Percentiles rank a stretch among this genome's conserved stretches.
Conservation (phyloP, 768 basidiomycete species). For the Agaricus subrufescens region DNA sequence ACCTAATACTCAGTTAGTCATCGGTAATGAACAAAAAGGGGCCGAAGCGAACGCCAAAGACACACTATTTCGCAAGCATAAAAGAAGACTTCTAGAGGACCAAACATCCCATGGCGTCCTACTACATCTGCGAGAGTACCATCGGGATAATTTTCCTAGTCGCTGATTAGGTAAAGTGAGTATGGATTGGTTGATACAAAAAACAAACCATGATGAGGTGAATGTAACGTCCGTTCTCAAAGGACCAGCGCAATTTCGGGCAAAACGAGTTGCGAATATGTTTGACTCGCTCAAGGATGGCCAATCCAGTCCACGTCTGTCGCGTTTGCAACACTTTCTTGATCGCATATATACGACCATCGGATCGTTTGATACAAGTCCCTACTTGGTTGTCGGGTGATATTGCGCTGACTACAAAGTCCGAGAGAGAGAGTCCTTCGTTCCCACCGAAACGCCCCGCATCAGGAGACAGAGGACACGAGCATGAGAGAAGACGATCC, state of each 20-base stretch:
- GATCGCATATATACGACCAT: slow-evolving; percentile 8
- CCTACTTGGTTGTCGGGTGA: not conserved
- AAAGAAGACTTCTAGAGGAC: slow-evolving; percentile 30
- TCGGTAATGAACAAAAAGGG: not conserved
- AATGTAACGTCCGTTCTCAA: slow-evolving; percentile 1
- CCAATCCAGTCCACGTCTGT: slow-evolving; percentile 5
- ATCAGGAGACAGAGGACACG: not conserved
- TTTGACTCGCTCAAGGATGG: slow-evolving; percentile 1
- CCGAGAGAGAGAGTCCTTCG: not conserved
- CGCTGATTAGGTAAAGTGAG: not conserved
- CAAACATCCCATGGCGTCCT: slow-evolving; percentile 26
- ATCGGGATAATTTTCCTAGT: slow-evolving; percentile 28
- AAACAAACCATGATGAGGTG: slow-evolving; percentile 6
- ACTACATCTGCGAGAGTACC: slow-evolving; percentile 27
- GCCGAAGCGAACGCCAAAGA: not conserved
- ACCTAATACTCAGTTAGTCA: slow-evolving; percentile 19
- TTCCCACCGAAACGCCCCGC: not conserved
- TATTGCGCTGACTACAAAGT: not conserved
- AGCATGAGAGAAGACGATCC: not conserved
- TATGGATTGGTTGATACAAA: not conserved
- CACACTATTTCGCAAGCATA: slow-evolving; percentile 49
- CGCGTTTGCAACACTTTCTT: slow-evolving; percentile 4
- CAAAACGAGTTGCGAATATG: not conserved
- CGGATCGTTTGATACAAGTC: slow-evolving; percentile 2
- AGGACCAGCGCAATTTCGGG: not conserved